Conservation (phyloP, 2,329 filamentous ascomycete genomes). For the Camptophora hylomeconis region DNA sequence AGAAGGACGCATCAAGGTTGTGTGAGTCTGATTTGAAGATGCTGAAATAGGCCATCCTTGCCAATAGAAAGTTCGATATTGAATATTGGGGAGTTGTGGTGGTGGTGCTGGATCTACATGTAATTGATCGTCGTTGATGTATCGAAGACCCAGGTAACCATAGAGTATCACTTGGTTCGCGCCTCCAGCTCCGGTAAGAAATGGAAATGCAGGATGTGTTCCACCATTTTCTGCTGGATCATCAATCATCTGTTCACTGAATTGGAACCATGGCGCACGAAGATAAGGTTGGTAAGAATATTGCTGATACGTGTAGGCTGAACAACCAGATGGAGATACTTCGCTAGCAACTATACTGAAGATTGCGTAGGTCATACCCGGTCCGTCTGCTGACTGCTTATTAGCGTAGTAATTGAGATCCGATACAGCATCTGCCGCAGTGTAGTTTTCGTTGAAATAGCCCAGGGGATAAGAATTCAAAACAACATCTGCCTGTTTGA, state of each 20-base stretch:
- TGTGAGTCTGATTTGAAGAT: constrained; percentile 51
- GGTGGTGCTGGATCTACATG: constrained; percentile 52
- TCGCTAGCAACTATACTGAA: constrained; percentile 55
- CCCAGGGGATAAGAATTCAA: constrained; percentile 52
- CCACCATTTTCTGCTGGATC: constrained; percentile 48
- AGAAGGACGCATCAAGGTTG: constrained; percentile 42
- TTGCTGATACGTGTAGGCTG: constrained; percentile 54
- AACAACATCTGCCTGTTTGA: constrained; percentile 61
- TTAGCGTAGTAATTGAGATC: constrained; percentile 59
- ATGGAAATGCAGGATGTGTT: constrained; percentile 56
- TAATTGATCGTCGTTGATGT: constrained; percentile 42
- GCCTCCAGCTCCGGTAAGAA: constrained; percentile 58
- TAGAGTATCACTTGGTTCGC: constrained; percentile 55
- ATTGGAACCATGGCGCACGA: constrained; percentile 55
- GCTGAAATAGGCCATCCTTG: constrained; percentile 51
- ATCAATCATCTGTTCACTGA: constrained; percentile 56
- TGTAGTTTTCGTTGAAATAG: constrained; percentile 42
- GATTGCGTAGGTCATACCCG: constrained; percentile 61
- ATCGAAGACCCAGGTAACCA: constrained; percentile 52
- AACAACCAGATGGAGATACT: constrained; percentile 53
- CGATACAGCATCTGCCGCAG: constrained; percentile 32
- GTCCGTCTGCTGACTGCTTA: constrained; percentile 54
- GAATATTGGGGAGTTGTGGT: constrained; percentile 48
- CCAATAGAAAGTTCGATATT: constrained; percentile 53
- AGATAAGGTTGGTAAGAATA: constrained; percentile 52